phyloP scores from a whole-genome alignment of 2,329 filamentous ascomycete genomes.

The Colletotrichum sp. region DNA sequence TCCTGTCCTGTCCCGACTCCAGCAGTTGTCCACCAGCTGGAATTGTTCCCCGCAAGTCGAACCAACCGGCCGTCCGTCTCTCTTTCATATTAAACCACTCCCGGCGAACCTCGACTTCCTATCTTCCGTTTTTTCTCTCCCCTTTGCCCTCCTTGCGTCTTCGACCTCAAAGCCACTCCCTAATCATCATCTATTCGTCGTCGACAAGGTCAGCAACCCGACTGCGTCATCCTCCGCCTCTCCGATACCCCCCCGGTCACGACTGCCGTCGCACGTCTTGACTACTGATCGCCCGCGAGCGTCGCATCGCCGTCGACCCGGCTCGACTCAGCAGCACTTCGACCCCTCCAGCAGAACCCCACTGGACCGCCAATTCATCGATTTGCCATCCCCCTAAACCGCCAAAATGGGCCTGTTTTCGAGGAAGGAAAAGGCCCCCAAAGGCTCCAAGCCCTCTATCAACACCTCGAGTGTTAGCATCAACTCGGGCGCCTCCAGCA shows the following conservation, averaged over 20 bases:
- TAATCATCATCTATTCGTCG: not conserved
- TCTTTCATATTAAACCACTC: conserved; percentile 1
- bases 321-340: not conserved
- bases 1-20: not conserved
- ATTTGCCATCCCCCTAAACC: not conserved
- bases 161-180: not conserved
- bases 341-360: conserved; percentile 5
- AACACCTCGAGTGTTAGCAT: conserved; percentile 54
- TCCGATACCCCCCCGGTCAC: conserved; percentile 1
- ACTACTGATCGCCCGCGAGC: not conserved
- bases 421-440: conserved; percentile 56
- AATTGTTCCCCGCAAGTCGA: conserved; percentile 9
- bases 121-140: not conserved
- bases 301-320: not conserved
- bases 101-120: not conserved
- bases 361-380: not conserved
- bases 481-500: conserved; percentile 54
- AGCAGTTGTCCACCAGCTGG: not conserved
- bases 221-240: not conserved
- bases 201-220: not conserved
- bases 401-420: conserved; percentile 61
- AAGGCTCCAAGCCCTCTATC: conserved; percentile 41
- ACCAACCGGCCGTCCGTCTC: not conserved
- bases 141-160: not conserved
- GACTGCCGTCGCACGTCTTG: not conserved